Base-by-base conservation (phyloP, 352 stramenopile genomes). In the Phytophthora litchii region DNA sequence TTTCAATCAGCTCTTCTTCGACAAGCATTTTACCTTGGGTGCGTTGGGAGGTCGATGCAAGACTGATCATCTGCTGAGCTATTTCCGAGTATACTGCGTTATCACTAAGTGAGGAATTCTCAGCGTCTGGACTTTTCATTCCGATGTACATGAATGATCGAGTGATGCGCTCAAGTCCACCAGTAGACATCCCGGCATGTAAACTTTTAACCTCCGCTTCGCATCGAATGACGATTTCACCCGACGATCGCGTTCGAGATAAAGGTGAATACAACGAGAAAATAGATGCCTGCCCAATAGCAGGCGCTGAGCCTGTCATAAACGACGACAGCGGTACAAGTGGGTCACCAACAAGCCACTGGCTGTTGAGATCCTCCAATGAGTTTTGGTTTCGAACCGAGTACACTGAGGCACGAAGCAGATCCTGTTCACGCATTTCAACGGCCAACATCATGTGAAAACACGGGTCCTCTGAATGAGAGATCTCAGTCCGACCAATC, bases 1-100 rank as follows among this genome's bases (percentile, higher is more conserved):
- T 95, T 57, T 95, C 86, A 20, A 95, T 85, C 13, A 95, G 56
- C 56, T 93, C 86, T 76, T 95, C 86, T 72, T 95, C 86, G 1
- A 92, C 78, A 19, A 95, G 65, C 35, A 92, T 72, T 61, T 94
- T 94, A 10, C 64, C 65, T 29, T 84, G 74, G 1, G 48, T 54
- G 19, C 59, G 54, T 64, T 82, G 76, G 7, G 73, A 74, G n/a
- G 64, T 77, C 0, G 64, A 62, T 6, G 54, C 64, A 34, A 75
- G 53, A 21, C 72, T 60, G n/a, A 78, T 78, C 58, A 81, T 81
- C 21, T 79, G 62, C 20, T 73, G 69, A 9, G 67, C 73, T 37
- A 73, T 69, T 32, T 81, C 68, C 4, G 68, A 80, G 50, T 67
- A 74, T 9, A 35, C 45, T 9, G 41, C 63, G 20, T 58, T 42